Conservation (phyloP, 2,329 filamentous ascomycete genomes). For the Tolypocladium inflatum region DNA sequence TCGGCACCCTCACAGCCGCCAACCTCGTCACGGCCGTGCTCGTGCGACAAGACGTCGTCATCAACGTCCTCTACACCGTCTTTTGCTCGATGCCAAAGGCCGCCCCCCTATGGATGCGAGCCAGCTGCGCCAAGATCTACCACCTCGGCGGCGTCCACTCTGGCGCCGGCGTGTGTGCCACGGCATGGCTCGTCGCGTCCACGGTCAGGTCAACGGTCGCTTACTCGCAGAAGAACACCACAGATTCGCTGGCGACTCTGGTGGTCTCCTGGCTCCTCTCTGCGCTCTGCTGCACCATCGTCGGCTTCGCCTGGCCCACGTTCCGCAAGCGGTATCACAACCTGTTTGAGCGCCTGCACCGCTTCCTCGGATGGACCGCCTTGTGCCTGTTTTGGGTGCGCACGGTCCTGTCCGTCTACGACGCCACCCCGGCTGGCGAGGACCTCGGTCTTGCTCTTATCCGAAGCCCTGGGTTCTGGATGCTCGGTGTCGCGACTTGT, state of each 20-base stretch:
- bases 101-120: slow-evolving; percentile 37
- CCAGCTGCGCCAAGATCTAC: slow-evolving; percentile 39
- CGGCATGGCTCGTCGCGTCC: slow-evolving; percentile 38
- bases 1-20: slow-evolving; percentile 32
- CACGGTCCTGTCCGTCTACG: slow-evolving; percentile 43
- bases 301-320: slow-evolving; percentile 52
- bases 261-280: slow-evolving; percentile 49
- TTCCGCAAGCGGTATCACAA: slow-evolving; percentile 57
- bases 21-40: slow-evolving; percentile 41
- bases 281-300: slow-evolving; percentile 47
- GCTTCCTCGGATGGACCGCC: slow-evolving; percentile 63
- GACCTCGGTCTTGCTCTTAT: slow-evolving; percentile 26
- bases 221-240: slow-evolving; percentile 17
- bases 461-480: slow-evolving; percentile 49
- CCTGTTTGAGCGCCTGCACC: slow-evolving; percentile 60
- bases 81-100: slow-evolving; percentile 34
- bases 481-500: slow-evolving; percentile 52
- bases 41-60: slow-evolving; percentile 42
- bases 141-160: slow-evolving; percentile 44
- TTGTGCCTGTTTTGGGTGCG: slow-evolving; percentile 57
- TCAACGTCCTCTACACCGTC: slow-evolving; percentile 40
- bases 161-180: slow-evolving; percentile 37
- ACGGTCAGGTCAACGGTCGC: slow-evolving; percentile 27
- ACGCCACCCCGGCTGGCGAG: slow-evolving; percentile 23
- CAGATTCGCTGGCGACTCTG: slow-evolving; percentile 28